Conservation (phyloP, 169 alveolate genomes). For the Miamiensis avidus region DNA sequence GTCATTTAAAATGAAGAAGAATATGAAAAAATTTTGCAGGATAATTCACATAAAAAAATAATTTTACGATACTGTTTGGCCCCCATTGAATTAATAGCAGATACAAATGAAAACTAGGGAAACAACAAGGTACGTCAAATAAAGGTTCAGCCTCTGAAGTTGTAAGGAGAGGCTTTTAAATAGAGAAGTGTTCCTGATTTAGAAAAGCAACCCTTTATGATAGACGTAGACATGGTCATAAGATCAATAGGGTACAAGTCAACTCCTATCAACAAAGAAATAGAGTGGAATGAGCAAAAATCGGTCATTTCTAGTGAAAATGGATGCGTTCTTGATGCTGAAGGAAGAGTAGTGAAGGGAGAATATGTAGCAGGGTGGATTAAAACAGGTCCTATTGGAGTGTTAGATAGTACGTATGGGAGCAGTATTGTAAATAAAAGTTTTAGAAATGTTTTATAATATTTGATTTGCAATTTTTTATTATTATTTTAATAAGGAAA, state of each 20-base stretch:
- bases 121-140: neutral
- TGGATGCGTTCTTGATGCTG: slow-evolving; percentile 19
- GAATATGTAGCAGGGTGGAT: slow-evolving; percentile 69
- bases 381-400: slow-evolving; percentile 72
- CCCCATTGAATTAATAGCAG: neutral
- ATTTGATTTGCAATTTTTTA: neutral
- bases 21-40: slow-evolving; percentile 20
- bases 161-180: slow-evolving; percentile 41
- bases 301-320: slow-evolving; percentile 51
- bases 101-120: slow-evolving; percentile 2
- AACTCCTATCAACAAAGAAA: slow-evolving; percentile 4
- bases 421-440: slow-evolving; percentile 46
- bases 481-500: slow-evolving; percentile 7
- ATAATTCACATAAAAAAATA: slow-evolving; percentile 6
- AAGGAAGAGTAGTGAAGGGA: slow-evolving; percentile 26
- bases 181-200: slow-evolving; percentile 31
- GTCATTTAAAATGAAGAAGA: slow-evolving; percentile 29
- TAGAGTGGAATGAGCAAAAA: slow-evolving; percentile 45
- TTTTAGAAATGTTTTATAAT: slow-evolving; percentile 34
- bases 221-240: slow-evolving; percentile 45
- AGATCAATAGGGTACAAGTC: slow-evolving; percentile 63
- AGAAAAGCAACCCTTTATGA: neutral
- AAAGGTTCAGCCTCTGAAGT: slow-evolving; percentile 1
- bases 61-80: slow-evolving; percentile 4
- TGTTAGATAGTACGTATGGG: slow-evolving; percentile 59